A percentile compares a stretch with the other conserved stretches of the same genome.
phyloP scores from a whole-genome alignment of 305 asterid species.

The Fraxinus floribunda region DNA sequence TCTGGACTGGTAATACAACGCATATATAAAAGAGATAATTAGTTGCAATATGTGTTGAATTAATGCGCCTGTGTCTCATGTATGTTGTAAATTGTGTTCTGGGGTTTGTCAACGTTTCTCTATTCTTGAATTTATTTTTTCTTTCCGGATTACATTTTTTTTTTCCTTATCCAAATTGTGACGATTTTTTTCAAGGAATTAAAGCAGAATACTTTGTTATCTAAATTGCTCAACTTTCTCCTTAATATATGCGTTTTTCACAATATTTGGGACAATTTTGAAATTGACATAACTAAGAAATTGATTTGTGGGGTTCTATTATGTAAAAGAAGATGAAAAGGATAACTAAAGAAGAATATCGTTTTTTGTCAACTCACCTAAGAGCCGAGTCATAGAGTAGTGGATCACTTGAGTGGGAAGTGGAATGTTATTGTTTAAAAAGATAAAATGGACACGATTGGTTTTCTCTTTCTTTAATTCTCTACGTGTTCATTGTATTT shows the following conservation, averaged over 20 bases:
- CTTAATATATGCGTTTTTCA: background rate
- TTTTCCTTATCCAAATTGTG: background rate
- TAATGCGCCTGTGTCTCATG: background rate
- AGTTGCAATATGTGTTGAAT: constrained; percentile 13
- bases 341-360: background rate
- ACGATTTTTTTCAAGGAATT: background rate
- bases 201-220: background rate
- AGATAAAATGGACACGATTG: background rate
- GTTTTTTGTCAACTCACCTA: background rate
- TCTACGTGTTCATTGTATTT: background rate
- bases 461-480: background rate
- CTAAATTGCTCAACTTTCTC: background rate
- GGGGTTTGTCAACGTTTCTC: background rate
- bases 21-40: background rate
- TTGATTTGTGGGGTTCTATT: background rate
- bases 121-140: background rate
- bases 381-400: background rate
- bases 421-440: background rate
- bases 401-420: background rate
- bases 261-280: background rate
- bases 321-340: background rate
- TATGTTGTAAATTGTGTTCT: background rate
- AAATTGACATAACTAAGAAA: background rate
- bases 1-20: constrained; percentile 59
- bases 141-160: background rate